These are phyloP conservation scores for Pseudohalonectria lignicola DNA, from an alignment of 2,329 filamentous ascomycete genomes.

Conservation along the genomic window DNA sequence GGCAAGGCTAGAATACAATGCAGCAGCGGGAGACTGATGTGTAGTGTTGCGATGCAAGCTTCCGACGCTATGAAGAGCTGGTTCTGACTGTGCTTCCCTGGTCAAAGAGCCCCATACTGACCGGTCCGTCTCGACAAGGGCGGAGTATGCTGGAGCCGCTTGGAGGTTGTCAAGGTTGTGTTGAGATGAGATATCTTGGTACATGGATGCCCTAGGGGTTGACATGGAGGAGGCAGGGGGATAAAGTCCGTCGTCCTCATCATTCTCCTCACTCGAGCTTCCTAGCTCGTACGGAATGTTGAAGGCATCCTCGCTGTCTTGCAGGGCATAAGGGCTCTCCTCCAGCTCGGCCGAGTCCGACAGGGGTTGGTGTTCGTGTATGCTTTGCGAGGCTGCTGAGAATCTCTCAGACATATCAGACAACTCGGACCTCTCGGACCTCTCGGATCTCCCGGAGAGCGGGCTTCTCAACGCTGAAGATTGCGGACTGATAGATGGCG, in stretches of 20 bases:
- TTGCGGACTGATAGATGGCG: slow-evolving; percentile 41
- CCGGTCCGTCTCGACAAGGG: slow-evolving; percentile 14
- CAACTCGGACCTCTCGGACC: too few relatives aligned
- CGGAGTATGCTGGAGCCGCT: slow-evolving; percentile 21
- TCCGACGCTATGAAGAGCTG: too few relatives aligned
- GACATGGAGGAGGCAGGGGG: slow-evolving; percentile 22
- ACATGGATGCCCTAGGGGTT: slow-evolving; percentile 43
- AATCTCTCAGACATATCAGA: slow-evolving; percentile 15
- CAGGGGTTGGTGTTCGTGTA: slow-evolving; percentile 12
- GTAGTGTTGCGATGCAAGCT: too few relatives aligned
- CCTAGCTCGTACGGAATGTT: slow-evolving; percentile 43
- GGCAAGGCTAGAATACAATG: too few relatives aligned
- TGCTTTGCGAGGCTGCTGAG: slow-evolving; percentile 2
- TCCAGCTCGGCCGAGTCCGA: slow-evolving; percentile 20
- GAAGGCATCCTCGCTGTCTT: slow-evolving; percentile 45
- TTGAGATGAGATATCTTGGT: slow-evolving; percentile 19
- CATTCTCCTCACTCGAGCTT: slow-evolving; percentile 21
- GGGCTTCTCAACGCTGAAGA: slow-evolving; percentile 21
- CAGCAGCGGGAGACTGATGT: too few relatives aligned
- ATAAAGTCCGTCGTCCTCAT: slow-evolving; percentile 21
- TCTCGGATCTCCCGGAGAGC: slow-evolving; percentile 11
- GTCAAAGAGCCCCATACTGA: slow-evolving; percentile 19
- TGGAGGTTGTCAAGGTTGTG: too few relatives aligned
- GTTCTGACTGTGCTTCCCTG: slow-evolving; percentile 24
- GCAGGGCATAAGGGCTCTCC: slow-evolving; percentile 21